Conservation (phyloP, 805 yeast species). For the Monosporozyma siamensis region DNA sequence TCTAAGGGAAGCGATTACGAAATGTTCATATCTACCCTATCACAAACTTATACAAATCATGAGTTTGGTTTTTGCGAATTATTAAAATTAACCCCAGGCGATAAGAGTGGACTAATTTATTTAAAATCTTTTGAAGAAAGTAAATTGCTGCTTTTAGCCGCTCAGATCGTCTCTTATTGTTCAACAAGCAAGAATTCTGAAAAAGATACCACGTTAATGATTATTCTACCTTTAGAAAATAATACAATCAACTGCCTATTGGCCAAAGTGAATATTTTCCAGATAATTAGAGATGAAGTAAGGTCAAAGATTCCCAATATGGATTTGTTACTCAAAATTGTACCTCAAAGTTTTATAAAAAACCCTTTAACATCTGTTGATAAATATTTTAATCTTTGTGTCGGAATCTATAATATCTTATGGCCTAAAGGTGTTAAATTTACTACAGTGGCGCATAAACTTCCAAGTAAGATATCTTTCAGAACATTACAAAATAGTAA, state of each 20-base stretch:
- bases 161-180: slow-evolving; percentile 31
- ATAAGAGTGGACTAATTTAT: slow-evolving; percentile 21
- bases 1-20: slow-evolving; percentile 22
- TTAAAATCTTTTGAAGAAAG: slow-evolving; percentile 30
- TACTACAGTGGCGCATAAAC: slow-evolving; percentile 33
- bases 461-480: slow-evolving; percentile 38
- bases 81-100: slow-evolving; percentile 23
- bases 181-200: slow-evolving; percentile 24
- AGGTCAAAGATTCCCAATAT: slow-evolving; percentile 24
- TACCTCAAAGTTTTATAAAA: slow-evolving; percentile 36
- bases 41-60: slow-evolving; percentile 27
- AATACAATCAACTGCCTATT: slow-evolving; percentile 35
- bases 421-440: slow-evolving; percentile 25
- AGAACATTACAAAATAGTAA: slow-evolving; percentile 31
- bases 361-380: slow-evolving; percentile 26
- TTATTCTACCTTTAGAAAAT: slow-evolving; percentile 22
- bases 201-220: slow-evolving; percentile 21
- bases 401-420: slow-evolving; percentile 50
- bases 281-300: slow-evolving; percentile 36
- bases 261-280: slow-evolving; percentile 38
- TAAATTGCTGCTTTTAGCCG: slow-evolving; percentile 45
- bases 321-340: slow-evolving; percentile 29
- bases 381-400: slow-evolving; percentile 35
- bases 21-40: slow-evolving; percentile 24
- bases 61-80: slow-evolving; percentile 31